Evolutionary conservation across 2,329 filamentous ascomycete genomes (phyloP).

Genomic region (Aspergillus versicolor): DNA sequence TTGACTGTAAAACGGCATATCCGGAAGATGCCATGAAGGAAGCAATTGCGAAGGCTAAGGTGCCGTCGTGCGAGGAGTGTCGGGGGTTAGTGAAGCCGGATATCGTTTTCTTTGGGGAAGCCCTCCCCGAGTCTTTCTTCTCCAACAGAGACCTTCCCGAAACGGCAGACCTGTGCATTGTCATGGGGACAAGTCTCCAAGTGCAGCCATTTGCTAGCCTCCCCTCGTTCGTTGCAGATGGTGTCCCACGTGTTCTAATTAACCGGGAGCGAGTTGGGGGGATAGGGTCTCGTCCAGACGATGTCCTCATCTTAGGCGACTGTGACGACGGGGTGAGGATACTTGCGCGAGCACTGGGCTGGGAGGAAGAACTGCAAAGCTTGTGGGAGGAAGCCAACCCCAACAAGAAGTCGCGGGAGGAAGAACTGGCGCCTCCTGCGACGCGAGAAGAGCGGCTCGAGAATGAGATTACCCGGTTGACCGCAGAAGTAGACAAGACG

Average conservation of each 20-base stretch:
- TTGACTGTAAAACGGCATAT: slow-evolving; percentile 76
- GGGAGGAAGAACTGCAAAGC: slow-evolving; percentile 77
- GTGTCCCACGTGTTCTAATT: slow-evolving; percentile 75
- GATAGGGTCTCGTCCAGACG: slow-evolving; percentile 74
- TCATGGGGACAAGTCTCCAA: slow-evolving; percentile 83
- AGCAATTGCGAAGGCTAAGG: slow-evolving; percentile 64
- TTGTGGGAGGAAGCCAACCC: slow-evolving; percentile 71
- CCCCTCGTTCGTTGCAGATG: slow-evolving; percentile 61
- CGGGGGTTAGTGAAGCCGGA: slow-evolving; percentile 85
- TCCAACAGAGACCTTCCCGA: slow-evolving; percentile 54
- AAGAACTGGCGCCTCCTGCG: slow-evolving; percentile 36
- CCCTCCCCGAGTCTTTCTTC: slow-evolving; percentile 66
- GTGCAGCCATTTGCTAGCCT: slow-evolving; percentile 89
- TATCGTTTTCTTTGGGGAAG: slow-evolving; percentile 90
- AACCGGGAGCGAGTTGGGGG: slow-evolving; percentile 82
- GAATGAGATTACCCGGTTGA: slow-evolving; percentile 59
- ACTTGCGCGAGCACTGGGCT: slow-evolving; percentile 78
- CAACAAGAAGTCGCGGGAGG: slow-evolving; percentile 54
- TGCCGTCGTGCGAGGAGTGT: slow-evolving; percentile 72
- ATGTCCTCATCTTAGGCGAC: slow-evolving; percentile 78
- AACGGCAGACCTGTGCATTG: slow-evolving; percentile 72
- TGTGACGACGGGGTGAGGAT: slow-evolving; percentile 79
- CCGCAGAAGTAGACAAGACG: slow-evolving; percentile 58
- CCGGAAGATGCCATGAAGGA: slow-evolving; percentile 72
- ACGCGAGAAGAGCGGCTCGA: slow-evolving; percentile 57